Evolutionary conservation across 441 rosid species (phyloP).

Genomic region (Gossypium trilobum): DNA sequence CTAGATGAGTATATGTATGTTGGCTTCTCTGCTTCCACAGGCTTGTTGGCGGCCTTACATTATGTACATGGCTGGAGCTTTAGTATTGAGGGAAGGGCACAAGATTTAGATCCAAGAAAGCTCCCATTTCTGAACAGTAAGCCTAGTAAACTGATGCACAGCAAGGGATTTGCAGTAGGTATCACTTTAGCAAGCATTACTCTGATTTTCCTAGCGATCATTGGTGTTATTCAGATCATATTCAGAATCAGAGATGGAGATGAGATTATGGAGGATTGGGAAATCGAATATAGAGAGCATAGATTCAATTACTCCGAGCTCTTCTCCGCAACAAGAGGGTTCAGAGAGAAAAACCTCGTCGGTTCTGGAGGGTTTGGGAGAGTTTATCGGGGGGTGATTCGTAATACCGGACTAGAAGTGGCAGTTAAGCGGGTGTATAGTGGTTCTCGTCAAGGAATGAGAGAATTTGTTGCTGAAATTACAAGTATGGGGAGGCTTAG

Average conservation of each 20-base stretch:
- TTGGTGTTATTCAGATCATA: neutral
- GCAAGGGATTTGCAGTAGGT: constrained; percentile 3
- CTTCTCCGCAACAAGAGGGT: constrained; percentile 26
- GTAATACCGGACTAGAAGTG: constrained; percentile 24
- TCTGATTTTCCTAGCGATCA: constrained; percentile 9
- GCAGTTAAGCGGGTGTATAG: constrained; percentile 50
- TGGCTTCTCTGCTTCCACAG: constrained; percentile 34
- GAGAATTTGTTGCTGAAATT: constrained; percentile 55
- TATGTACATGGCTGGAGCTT: constrained; percentile 32
- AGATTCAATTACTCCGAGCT: constrained; percentile 26
- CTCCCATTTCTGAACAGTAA: constrained; percentile 14
- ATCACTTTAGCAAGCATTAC: constrained; percentile 8
- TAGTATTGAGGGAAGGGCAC: constrained; percentile 16
- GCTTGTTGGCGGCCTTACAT: constrained; percentile 9
- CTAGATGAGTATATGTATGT: constrained; percentile 26
- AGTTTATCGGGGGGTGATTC: constrained; percentile 36
- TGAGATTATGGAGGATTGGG: constrained; percentile 32
- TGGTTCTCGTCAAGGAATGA: constrained; percentile 47
- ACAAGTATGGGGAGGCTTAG: constrained; percentile 45
- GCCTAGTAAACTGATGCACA: neutral
- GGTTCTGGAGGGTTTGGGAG: constrained; percentile 48
- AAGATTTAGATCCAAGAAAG: constrained; percentile 14
- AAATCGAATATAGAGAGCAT: constrained; percentile 26
- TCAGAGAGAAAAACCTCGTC: constrained; percentile 30
- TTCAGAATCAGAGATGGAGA: constrained; percentile 12